Base-by-base conservation (phyloP, 257 asterid species). In the Leonotis leonurus region DNA sequence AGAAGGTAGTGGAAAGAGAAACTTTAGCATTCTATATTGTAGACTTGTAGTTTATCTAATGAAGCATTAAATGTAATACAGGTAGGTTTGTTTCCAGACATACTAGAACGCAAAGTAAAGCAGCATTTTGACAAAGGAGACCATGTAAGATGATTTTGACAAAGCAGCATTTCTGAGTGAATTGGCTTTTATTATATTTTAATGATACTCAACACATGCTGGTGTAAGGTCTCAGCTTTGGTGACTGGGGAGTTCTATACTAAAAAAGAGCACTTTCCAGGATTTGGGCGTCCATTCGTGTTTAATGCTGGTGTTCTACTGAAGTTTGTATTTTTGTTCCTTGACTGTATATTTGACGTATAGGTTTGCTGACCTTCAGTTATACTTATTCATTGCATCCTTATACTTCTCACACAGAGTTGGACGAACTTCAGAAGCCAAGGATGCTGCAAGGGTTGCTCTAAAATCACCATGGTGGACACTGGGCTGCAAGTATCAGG, bases 391-490 rank as follows among this genome's bases (percentile, higher is more conserved):
- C 36, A 33, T 46, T 66, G 62, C 48, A 11, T 14, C 48, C 54
- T 35, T 54, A 22, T 72, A 18, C 56, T 52, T 11, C 41, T 49
- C 41, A 33, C 25, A 24, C 59, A 89, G 97, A 81, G 99, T 87
- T 77, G 95, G 96, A 52, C 84, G 91, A 32, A 71, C 39, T 36
- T 14, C 45, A 49, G 96, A 93, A 83, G 90, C 99, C 73, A 93
- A 85, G 81, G 96, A 93, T 78, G 75, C 90, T 60, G 97, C 99
- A 24, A 81, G 97, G 73, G 97, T 75, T 43, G 99, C 97, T 66
- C 76, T 93, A 48, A 93, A 93, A 84, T 89, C 95, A 41, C 97
- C 97, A 22, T 89, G 96, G 97, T 87, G 99, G 97, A 89, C 99
- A 25, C 67, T 93, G 51, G 97, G 97, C 51, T 87, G 96, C 72